Conservation (phyloP, 2,329 filamentous ascomycete species). For the Calonectria naviculata region DNA sequence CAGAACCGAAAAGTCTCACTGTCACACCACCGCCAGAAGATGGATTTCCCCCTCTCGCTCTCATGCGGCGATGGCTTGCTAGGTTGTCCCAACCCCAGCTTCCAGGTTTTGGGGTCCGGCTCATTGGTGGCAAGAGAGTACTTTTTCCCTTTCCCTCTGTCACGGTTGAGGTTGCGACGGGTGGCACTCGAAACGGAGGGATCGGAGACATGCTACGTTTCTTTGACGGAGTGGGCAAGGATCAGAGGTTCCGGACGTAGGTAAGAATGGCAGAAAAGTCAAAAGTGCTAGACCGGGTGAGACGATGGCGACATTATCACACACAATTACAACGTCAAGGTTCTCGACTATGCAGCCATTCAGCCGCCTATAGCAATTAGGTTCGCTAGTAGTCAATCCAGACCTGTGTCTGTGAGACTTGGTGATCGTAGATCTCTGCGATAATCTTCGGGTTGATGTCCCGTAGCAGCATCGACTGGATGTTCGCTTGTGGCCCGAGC, state of each 20-base stretch:
- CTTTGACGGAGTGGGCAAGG: slow-evolving; percentile 1
- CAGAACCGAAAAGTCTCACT: slow-evolving; percentile 6
- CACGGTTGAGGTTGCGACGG: background rate
- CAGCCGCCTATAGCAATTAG: slow-evolving; percentile 11
- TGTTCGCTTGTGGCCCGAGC: slow-evolving; percentile 10
- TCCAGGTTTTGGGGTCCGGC: slow-evolving; percentile 1
- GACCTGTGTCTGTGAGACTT: slow-evolving; percentile 1
- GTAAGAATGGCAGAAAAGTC: slow-evolving; percentile 3
- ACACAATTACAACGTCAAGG: slow-evolving; percentile 3
- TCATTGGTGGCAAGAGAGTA: background rate
- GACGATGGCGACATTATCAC: slow-evolving; percentile 2
- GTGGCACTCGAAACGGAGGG: background rate
- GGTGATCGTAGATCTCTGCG: background rate
- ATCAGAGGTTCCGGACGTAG: background rate
- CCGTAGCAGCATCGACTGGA: background rate
- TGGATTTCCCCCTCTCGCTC: background rate
- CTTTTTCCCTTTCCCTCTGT: background rate
- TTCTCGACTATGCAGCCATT: slow-evolving; percentile 17
- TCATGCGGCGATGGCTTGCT: background rate
- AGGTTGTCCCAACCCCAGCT: slow-evolving; percentile 8
- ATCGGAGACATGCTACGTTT: slow-evolving; percentile 6
- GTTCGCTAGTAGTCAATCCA: slow-evolving; percentile 13
- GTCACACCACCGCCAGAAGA: slow-evolving; percentile 17
- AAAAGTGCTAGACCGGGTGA: slow-evolving; percentile 1
- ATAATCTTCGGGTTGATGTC: slow-evolving; percentile 18